phyloP scores from a whole-genome alignment of 2,329 filamentous ascomycete genomes.

The Hirsutella thompsonii region DNA sequence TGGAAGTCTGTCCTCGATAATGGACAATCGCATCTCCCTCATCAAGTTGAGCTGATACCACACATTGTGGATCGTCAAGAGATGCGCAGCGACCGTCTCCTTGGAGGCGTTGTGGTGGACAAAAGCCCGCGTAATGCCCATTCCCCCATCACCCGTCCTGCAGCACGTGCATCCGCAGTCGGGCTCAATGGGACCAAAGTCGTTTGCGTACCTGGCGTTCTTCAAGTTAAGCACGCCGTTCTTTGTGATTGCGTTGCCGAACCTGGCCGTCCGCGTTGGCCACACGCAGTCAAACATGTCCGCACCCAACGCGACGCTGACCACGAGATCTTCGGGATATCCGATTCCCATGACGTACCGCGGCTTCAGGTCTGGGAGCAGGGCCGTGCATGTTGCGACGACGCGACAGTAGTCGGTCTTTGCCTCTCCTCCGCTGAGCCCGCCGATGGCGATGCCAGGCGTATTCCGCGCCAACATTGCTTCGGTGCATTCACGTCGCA shows the following conservation, averaged over 20 bases:
- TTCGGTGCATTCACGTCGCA: conserved; percentile 69
- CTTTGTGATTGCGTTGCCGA: conserved; percentile 84
- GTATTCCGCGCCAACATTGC: conserved; percentile 87
- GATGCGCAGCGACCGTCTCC: conserved; percentile 79
- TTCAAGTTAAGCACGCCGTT: conserved; percentile 74
- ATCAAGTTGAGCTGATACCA: conserved; percentile 84
- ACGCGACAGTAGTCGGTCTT: conserved; percentile 89
- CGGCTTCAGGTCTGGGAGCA: conserved; percentile 86
- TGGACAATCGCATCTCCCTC: conserved; percentile 59
- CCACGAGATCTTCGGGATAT: conserved; percentile 90
- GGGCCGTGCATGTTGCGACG: conserved; percentile 69
- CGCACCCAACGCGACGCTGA: conserved; percentile 84
- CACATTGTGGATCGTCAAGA: conserved; percentile 90
- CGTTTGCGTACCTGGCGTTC: conserved; percentile 59
- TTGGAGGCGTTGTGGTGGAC: conserved; percentile 87
- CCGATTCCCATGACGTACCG: conserved; percentile 98
- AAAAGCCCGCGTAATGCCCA: conserved; percentile 79
- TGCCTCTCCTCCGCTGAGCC: conserved; percentile 86
- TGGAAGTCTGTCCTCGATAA: conserved; percentile 71
- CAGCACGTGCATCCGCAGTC: conserved; percentile 76
- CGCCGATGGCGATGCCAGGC: conserved; percentile 92
- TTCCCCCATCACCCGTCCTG: conserved; percentile 49
- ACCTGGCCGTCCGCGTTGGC: conserved; percentile 91
- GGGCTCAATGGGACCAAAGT: conserved; percentile 74
- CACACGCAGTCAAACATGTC: conserved; percentile 99